Conservation (phyloP, 371 early-diverging fungal species). For the Saksenaea oblongispora region DNA sequence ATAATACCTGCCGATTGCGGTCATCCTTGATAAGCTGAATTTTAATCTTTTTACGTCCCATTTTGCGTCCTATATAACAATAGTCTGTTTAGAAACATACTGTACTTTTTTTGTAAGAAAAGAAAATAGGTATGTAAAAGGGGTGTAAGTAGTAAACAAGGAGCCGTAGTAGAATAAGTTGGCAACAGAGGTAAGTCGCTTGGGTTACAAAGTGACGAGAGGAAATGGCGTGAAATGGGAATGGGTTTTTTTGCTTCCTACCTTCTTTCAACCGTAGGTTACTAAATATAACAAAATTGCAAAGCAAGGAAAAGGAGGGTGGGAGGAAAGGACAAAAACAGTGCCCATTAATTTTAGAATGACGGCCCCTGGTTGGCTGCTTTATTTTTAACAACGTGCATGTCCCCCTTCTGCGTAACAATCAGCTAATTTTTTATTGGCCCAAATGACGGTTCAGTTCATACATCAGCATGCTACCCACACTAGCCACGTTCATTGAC, state of each 20-base stretch:
- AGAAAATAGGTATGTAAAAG: not conserved
- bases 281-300: conserved; percentile 11
- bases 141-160: not conserved
- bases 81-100: not conserved
- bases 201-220: not conserved
- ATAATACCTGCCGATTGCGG: conserved; percentile 85
- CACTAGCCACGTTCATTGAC: conserved; percentile 57
- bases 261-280: conserved; percentile 2
- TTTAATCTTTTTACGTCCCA: conserved; percentile 97
- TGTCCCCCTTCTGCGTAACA: not conserved
- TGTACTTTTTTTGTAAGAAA: not conserved
- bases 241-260: not conserved
- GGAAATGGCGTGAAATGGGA: not conserved
- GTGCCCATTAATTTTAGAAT: conserved; percentile 4
- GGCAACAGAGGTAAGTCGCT: not conserved
- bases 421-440: not conserved
- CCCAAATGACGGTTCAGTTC: conserved; percentile 51
- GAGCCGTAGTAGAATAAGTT: not conserved
- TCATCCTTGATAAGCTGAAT: conserved; percentile 94
- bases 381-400: conserved; percentile 4
- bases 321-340: conserved; percentile 7
- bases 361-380: conserved; percentile 1
- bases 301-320: conserved; percentile 10
- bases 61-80: conserved; percentile 24
- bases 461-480: conserved; percentile 58